Evolutionary conservation across 2,329 filamentous ascomycete genomes (phyloP).

Genomic region (Hypocreales sp.): DNA sequence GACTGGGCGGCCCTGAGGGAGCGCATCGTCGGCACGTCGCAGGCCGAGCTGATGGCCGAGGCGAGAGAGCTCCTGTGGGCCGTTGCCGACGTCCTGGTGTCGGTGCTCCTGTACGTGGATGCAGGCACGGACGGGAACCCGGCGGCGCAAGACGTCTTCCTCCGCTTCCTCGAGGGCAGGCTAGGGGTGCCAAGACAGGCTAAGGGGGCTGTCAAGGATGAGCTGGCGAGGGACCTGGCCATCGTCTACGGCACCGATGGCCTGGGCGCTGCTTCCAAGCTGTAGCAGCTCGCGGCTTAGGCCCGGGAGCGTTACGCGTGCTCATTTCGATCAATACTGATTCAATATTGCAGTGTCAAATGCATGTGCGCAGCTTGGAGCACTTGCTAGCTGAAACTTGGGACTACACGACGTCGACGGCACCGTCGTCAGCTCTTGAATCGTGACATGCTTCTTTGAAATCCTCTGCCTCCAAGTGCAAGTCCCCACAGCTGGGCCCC

Average conservation of each 20-base stretch:
- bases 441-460: no score
- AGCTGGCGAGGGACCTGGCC: conserved; percentile 14
- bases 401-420: no score
- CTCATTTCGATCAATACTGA: no score
- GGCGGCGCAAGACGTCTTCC: conserved; percentile 22
- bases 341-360: no score
- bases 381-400: no score
- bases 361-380: no score
- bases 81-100: conserved; percentile 27
- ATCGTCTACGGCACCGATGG: conserved; percentile 19
- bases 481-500: no score
- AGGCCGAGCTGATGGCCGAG: conserved; percentile 26
- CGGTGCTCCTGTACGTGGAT: conserved; percentile 26
- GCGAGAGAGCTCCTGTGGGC: conserved; percentile 28
- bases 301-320: no score
- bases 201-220: conserved; percentile 8
- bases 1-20: conserved; percentile 24
- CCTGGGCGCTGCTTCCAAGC: conserved; percentile 6
- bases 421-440: no score
- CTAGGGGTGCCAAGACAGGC: conserved; percentile 5
- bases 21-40: conserved; percentile 16
- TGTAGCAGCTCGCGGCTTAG: no score
- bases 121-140: conserved; percentile 18
- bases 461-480: no score
- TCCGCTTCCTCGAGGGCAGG: conserved; percentile 20